Percentiles rank a stretch among this genome's conserved stretches.
These are phyloP conservation scores for Colletotrichum sp. DNA, from an alignment of 2,329 filamentous ascomycete species.

Conservation along the genomic window DNA sequence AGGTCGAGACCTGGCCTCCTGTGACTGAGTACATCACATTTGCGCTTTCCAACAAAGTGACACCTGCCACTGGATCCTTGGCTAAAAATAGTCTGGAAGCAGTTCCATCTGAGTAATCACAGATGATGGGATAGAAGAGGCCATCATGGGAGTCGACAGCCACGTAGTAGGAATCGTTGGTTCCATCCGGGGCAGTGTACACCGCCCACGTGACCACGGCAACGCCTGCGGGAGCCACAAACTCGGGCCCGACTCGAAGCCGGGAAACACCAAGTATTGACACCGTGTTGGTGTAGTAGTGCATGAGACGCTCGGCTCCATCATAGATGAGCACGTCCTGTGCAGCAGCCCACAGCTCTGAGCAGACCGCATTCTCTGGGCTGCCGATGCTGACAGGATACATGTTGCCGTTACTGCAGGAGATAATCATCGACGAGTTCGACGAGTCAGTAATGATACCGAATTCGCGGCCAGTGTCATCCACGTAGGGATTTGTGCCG, in stretches of 20 bases:
- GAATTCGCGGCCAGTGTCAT: slow-evolving; percentile 23
- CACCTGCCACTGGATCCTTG: slow-evolving; percentile 25
- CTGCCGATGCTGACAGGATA: slow-evolving; percentile 29
- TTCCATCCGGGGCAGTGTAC: background rate
- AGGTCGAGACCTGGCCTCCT: slow-evolving; percentile 26
- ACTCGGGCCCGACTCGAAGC: slow-evolving; percentile 27
- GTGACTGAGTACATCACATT: slow-evolving; percentile 30
- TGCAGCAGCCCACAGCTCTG: slow-evolving; percentile 26
- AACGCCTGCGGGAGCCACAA: slow-evolving; percentile 18
- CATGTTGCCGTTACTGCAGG: slow-evolving; percentile 39
- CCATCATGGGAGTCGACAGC: slow-evolving; percentile 24
- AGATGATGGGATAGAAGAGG: slow-evolving; percentile 32
- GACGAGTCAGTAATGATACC: slow-evolving; percentile 24
- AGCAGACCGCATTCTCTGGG: slow-evolving; percentile 24
- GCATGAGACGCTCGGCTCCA: slow-evolving; percentile 28
- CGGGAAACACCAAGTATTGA: slow-evolving; percentile 31
- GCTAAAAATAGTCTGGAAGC: slow-evolving; percentile 32
- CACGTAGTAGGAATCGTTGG: slow-evolving; percentile 22
- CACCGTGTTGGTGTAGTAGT: slow-evolving; percentile 40
- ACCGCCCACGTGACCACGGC: slow-evolving; percentile 25
- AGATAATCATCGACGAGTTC: slow-evolving; percentile 26
- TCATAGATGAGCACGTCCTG: slow-evolving; percentile 26
- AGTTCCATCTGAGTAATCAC: slow-evolving; percentile 27
- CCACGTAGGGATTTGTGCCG: background rate
- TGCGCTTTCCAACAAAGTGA: slow-evolving; percentile 25